Evolutionary conservation across 2,329 filamentous ascomycete species (phyloP).

Genomic region (Neofusicoccum cordaticola): DNA sequence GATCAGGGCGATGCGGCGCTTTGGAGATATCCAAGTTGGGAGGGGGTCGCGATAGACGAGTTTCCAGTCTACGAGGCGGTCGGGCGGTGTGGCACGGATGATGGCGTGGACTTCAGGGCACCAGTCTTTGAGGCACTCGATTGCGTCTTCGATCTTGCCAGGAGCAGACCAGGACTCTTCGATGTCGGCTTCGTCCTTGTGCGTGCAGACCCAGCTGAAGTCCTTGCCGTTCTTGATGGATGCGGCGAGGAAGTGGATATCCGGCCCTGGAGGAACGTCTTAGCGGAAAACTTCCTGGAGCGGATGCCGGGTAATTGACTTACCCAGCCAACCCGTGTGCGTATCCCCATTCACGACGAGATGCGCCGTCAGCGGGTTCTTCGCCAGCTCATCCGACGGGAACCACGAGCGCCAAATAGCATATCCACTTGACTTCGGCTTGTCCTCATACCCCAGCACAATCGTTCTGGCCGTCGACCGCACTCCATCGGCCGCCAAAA

Average conservation of each 20-base stretch:
- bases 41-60: constrained; percentile 53
- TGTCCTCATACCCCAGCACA: constrained; percentile 52
- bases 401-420: constrained; percentile 52
- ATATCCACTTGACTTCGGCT: constrained; percentile 53
- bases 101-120: constrained; percentile 48
- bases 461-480: constrained; percentile 52
- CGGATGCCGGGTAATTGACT: too few species aligned
- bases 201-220: constrained; percentile 38
- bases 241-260: constrained; percentile 36
- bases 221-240: constrained; percentile 34
- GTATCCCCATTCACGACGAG: constrained; percentile 30
- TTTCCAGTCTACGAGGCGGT: constrained; percentile 51
- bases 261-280: constrained; percentile 21
- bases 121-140: constrained; percentile 28
- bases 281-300: neutral
- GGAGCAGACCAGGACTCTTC: constrained; percentile 35
- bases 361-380: constrained; percentile 32
- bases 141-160: constrained; percentile 30
- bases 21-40: constrained; percentile 48
- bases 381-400: constrained; percentile 27
- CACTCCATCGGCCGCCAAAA: constrained; percentile 54
- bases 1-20: constrained; percentile 47
- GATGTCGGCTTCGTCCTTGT: constrained; percentile 31
- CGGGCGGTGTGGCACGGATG: constrained; percentile 40
- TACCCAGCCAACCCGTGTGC: constrained; percentile 25